Base-by-base conservation (phyloP, 2,329 filamentous ascomycete genomes). In the Colletotrichum salicis region DNA sequence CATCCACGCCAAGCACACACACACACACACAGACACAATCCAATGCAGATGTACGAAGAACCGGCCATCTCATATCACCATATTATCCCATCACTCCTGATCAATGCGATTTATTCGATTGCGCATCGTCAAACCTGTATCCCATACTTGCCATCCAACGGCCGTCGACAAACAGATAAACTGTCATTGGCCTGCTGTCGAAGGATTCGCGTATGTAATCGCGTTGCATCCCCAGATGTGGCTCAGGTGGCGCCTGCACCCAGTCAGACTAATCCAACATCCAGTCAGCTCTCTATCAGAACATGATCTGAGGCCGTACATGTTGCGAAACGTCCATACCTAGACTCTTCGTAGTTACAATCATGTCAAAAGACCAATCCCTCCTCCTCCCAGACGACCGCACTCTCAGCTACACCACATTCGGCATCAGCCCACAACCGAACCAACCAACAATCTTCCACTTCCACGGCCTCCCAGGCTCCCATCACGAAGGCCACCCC, bases 391-490 rank as follows among this genome's bases (percentile, higher is more conserved):
- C 81, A 1, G 81, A 83, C 70, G 82, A 83, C 6, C 82, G 83
- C 11, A 74, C 66, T 2, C 76, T 86, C 10, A 82, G 82, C 1
- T 86, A 80, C 48, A 80, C 82, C 4, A 79, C 83, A 67, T 83
- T 80, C 54, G 84, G 84, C 12, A 56, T 68, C 19, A 64, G 72
- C 10, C 72, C 74, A 19, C 64, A 62, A 8, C 71, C 75, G 0
- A 67, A 68, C 13, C 80, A 80, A 12, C 70, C 76, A 4, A 79
- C 81, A 0, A 65, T 83, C 1, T 73, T 85, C 45, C 82, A 80
- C 73, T 82, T 85, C 67, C 84, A 86, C 72, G 84, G 83, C 11
- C 83, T 80, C 64, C 84, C 83, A 0, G 79, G 79, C 0, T 83
- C 80, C 3, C 82, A 83, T 12, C 75, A 83, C n/a, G 83, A 85